These are phyloP conservation scores for Afroboletus lepidellus DNA, from an alignment of 1,284 basidiomycete genomes.

Conservation along the genomic window DNA sequence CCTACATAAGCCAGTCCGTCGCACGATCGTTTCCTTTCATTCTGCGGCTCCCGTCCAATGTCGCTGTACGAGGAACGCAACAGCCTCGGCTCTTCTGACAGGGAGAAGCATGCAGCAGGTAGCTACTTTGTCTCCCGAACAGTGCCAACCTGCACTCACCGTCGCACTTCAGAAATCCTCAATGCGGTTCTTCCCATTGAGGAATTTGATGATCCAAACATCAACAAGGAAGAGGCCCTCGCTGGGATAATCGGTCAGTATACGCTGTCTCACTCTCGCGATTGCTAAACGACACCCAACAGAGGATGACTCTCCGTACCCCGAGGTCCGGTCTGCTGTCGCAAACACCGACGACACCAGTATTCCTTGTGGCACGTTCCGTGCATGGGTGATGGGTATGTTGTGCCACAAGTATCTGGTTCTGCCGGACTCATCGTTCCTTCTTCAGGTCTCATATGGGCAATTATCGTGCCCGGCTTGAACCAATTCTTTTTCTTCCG, in stretches of 20 bases:
- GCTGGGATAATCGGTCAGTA: constrained; percentile 39
- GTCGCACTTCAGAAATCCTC: neutral
- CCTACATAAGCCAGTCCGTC: constrained; percentile 14
- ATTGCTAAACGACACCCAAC: neutral
- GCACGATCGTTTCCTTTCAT: neutral
- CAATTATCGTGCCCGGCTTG: constrained; percentile 57
- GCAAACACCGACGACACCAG: constrained; percentile 67
- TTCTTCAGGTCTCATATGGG: constrained; percentile 43
- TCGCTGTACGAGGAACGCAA: constrained; percentile 29
- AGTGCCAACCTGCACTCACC: neutral
- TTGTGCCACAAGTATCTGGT: neutral
- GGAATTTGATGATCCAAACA: constrained; percentile 63
- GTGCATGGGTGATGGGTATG: constrained; percentile 63
- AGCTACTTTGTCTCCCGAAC: neutral
- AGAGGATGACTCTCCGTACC: constrained; percentile 59
- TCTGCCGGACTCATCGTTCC: neutral
- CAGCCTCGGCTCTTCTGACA: constrained; percentile 32
- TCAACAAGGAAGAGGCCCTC: constrained; percentile 49
- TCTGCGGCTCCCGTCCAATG: constrained; percentile 31
- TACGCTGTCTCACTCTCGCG: neutral
- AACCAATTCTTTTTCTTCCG: constrained; percentile 72
- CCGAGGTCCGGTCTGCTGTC: constrained; percentile 57
- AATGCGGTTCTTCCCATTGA: constrained; percentile 6
- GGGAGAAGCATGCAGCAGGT: constrained; percentile 27
- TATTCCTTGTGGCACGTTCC: constrained; percentile 62